phyloP scores from a whole-genome alignment of 768 basidiomycete genomes.

The Boletus huronensis region DNA sequence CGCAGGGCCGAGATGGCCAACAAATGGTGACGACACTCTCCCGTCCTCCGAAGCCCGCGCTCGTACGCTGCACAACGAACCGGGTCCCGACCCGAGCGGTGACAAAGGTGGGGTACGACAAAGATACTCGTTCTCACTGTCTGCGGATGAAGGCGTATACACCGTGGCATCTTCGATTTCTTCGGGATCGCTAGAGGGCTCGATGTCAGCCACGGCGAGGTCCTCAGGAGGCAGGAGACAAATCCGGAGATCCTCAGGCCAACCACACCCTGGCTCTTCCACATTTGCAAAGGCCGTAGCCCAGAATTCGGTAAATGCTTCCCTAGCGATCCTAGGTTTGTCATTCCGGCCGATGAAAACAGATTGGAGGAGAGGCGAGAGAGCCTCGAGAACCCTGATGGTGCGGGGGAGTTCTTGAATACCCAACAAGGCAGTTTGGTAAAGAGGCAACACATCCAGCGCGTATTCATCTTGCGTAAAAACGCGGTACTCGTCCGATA shows the following conservation, averaged over 20 bases:
- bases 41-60: not conserved
- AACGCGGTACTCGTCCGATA: slow-evolving; percentile 53
- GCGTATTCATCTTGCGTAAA: slow-evolving; percentile 54
- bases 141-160: slow-evolving; percentile 1
- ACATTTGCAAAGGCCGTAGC: slow-evolving; percentile 40
- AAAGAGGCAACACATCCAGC: slow-evolving; percentile 61
- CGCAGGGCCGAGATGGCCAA: slow-evolving; percentile 30
- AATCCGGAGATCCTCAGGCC: slow-evolving; percentile 47
- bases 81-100: not conserved
- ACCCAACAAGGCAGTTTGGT: slow-evolving; percentile 53
- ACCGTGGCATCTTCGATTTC: slow-evolving; percentile 16
- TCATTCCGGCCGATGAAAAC: slow-evolving; percentile 51
- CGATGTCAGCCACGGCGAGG: slow-evolving; percentile 4
- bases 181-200: slow-evolving; percentile 26
- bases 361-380: slow-evolving; percentile 53
- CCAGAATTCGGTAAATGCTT: slow-evolving; percentile 67
- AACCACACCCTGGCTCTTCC: slow-evolving; percentile 45
- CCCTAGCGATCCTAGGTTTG: slow-evolving; percentile 41
- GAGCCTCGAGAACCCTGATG: slow-evolving; percentile 39
- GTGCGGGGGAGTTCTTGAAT: slow-evolving; percentile 46
- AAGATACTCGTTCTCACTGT: slow-evolving; percentile 5
- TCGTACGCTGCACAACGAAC: slow-evolving; percentile 3
- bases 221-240: slow-evolving; percentile 26
- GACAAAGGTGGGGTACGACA: slow-evolving; percentile 10
- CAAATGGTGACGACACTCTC: slow-evolving; percentile 15